phyloP scores from a whole-genome alignment of 2,329 filamentous ascomycete genomes.

The Colletotrichum incanum region DNA sequence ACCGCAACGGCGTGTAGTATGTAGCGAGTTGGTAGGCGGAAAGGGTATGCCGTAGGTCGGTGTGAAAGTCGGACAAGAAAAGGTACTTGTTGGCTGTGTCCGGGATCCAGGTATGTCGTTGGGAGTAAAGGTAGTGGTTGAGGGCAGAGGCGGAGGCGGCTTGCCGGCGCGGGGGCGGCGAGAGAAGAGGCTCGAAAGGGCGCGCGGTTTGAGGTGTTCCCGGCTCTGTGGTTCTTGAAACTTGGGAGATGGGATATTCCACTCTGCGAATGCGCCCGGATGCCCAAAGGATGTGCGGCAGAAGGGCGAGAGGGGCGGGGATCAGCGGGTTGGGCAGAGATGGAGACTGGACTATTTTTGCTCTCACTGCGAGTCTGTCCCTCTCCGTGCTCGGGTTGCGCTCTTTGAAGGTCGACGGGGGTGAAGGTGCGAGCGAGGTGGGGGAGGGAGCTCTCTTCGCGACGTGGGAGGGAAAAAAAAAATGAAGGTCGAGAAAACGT shows the following conservation, averaged over 20 bases:
- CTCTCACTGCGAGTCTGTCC: not conserved
- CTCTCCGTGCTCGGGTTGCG: constrained; percentile 14
- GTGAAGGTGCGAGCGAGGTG: constrained; percentile 47
- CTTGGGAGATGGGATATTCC: constrained; percentile 38
- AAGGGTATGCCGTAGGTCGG: constrained; percentile 32
- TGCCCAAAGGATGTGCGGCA: constrained; percentile 38
- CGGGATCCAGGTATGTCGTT: constrained; percentile 11
- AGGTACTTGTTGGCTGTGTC: constrained; percentile 16
- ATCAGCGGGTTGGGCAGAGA: constrained; percentile 58
- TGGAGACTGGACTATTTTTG: constrained; percentile 36
- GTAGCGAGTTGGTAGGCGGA: constrained; percentile 15
- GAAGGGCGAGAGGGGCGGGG: constrained; percentile 46
- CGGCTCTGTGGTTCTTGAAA: constrained; percentile 43
- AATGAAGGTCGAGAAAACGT: constrained; percentile 35
- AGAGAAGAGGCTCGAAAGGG: not conserved
- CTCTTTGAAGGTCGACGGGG: constrained; percentile 40
- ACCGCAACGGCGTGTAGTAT: not conserved
- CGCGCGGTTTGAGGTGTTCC: constrained; percentile 40
- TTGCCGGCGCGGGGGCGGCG: constrained; percentile 27
- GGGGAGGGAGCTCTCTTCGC: constrained; percentile 44
- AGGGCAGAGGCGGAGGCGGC: constrained; percentile 10
- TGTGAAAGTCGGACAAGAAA: constrained; percentile 40
- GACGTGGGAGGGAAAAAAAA: constrained; percentile 32
- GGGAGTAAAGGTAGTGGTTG: not conserved
- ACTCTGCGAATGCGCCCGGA: constrained; percentile 39